These are phyloP conservation scores for Tephrocybe sp. DNA, from an alignment of 768 basidiomycete genomes.

Conservation along the genomic window DNA sequence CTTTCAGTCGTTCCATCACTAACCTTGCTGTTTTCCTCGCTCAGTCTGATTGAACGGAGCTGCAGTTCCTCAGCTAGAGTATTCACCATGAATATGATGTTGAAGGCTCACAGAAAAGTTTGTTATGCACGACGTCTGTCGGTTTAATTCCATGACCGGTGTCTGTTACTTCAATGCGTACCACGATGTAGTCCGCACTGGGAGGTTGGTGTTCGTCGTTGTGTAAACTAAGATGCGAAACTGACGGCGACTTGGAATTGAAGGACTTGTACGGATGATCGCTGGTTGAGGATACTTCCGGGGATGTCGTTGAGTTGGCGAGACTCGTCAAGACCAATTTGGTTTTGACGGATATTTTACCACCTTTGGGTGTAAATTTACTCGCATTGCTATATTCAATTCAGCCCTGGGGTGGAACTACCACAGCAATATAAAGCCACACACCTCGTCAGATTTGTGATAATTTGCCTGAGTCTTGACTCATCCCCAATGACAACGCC, in stretches of 20 bases:
- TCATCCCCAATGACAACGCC: constrained; percentile 85
- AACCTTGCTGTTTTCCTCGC: constrained; percentile 68
- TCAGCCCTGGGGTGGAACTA: background rate
- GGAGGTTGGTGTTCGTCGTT: constrained; percentile 43
- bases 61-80: too few relatives aligned
- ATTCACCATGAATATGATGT: too few relatives aligned
- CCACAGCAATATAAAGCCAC: background rate
- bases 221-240: constrained; percentile 46
- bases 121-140: constrained; percentile 66
- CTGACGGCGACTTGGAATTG: constrained; percentile 32
- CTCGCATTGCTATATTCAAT: constrained; percentile 62
- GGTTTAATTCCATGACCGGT: constrained; percentile 57
- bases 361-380: constrained; percentile 76
- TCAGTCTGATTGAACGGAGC: constrained; percentile 81
- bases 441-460: constrained; percentile 82
- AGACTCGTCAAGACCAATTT: constrained; percentile 45
- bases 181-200: constrained; percentile 63
- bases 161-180: constrained; percentile 84
- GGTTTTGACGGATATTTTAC: constrained; percentile 67
- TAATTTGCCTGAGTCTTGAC: constrained; percentile 75
- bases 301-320: background rate
- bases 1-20: constrained; percentile 1
- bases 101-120: constrained; percentile 61
- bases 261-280: background rate
- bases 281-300: background rate